Conservation (phyloP, 495 filamentous ascomycete genomes). For the Darksidea phi region DNA sequence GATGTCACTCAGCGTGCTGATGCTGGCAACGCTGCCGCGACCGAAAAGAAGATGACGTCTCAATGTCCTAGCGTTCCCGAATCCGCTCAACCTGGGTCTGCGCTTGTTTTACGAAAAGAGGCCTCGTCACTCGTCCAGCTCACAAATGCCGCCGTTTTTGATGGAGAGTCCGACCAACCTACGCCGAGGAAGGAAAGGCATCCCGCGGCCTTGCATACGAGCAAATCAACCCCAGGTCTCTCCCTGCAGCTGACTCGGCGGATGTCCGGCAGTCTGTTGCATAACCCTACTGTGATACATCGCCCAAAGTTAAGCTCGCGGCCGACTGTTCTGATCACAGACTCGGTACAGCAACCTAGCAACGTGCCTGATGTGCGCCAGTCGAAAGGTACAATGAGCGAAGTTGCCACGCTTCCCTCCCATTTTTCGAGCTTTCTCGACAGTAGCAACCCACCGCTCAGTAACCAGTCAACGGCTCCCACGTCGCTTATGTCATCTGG, state of each 20-base stretch:
- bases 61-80: slow-evolving; percentile 6
- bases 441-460: slow-evolving; percentile 17
- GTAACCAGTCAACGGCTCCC: slow-evolving; percentile 33
- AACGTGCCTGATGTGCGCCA: not conserved
- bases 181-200: not conserved
- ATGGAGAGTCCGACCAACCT: slow-evolving; percentile 31
- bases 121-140: slow-evolving; percentile 8
- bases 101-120: not conserved
- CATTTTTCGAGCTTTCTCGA: slow-evolving; percentile 23
- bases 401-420: slow-evolving; percentile 28
- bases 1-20: slow-evolving; percentile 9
- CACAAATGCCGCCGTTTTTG: slow-evolving; percentile 16
- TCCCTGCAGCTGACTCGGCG: slow-evolving; percentile 49
- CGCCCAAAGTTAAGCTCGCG: slow-evolving; percentile 49
- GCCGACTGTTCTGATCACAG: slow-evolving; percentile 39
- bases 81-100: not conserved
- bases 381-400: not conserved
- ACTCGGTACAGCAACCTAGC: not conserved
- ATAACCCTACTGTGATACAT: slow-evolving; percentile 56
- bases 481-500: slow-evolving; percentile 34
- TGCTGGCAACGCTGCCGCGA: not conserved
- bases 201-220: slow-evolving; percentile 15
- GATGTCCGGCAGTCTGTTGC: slow-evolving; percentile 52
- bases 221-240: slow-evolving; percentile 31
- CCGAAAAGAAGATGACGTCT: too few species aligned